Percentiles rank a stretch among this genome's conserved stretches.
Conservation (phyloP, 306 rosid species). For the Glycine soja region DNA sequence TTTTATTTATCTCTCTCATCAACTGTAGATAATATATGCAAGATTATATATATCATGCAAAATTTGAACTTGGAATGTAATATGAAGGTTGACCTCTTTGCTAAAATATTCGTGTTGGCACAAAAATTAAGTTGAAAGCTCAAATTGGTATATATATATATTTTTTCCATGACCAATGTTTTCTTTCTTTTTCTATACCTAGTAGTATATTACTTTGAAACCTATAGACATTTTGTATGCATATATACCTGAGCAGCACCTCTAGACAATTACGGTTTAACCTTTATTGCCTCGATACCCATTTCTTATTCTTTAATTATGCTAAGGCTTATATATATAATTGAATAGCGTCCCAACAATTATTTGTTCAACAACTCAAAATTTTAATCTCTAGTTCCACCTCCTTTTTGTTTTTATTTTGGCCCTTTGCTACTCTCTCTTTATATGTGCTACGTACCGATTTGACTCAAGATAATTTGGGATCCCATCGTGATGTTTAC, state of each 20-base stretch:
- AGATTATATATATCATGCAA: not conserved
- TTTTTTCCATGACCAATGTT: not conserved
- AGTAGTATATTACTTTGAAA: not conserved
- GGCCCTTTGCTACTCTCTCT: conserved; percentile 6
- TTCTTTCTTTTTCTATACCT: not conserved
- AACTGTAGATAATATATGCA: not conserved
- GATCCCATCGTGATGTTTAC: conserved; percentile 45
- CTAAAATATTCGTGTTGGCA: not conserved
- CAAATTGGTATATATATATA: not conserved
- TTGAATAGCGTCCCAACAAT: conserved; percentile 22
- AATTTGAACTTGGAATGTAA: not conserved
- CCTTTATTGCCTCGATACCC: not conserved
- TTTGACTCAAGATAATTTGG: conserved; percentile 40
- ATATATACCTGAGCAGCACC: conserved; percentile 22
- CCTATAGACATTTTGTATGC: conserved; percentile 16
- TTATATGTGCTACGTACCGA: not conserved
- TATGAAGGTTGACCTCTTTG: conserved; percentile 7
- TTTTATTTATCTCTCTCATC: not conserved
- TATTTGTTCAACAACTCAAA: conserved; percentile 21
- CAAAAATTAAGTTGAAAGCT: not conserved
- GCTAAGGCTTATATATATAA: not conserved
- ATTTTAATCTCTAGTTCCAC: conserved; percentile 2
- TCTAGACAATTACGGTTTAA: conserved; percentile 2
- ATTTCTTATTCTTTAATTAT: conserved; percentile 18
- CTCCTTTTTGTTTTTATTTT: conserved; percentile 1